Base-by-base conservation (phyloP, 2,329 filamentous ascomycete species). In the Verruconis gallopava region DNA sequence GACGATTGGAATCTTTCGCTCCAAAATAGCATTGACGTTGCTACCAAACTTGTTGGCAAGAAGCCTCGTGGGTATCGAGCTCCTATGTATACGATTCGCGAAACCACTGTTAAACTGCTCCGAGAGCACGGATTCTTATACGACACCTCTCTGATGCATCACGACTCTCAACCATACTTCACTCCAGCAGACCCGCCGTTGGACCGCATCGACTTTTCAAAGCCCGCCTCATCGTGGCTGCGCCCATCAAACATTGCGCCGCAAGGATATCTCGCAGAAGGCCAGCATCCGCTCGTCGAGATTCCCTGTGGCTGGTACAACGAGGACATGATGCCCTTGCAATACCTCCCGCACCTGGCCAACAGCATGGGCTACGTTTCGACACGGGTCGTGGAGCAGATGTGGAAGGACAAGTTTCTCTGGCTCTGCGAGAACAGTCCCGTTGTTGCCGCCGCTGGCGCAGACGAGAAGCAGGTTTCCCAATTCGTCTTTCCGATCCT, bases 351-450 rank as follows among this genome's bases (percentile, higher is more conserved):
- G 5, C 59, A 68, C 40, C 58, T 57, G 11, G 50, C 62, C 1
- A 77, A 76, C 46, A 70, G 66, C 2, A 67, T 70, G 34, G 74
- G 75, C 1, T 78, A 75, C 50, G 72, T 77, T 1, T 69, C 72
- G 41, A 66, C 69, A 3, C 61, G 67, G 9, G 63, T 71, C 2
- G 65, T 78, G 20, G 73, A 78, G 59, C 63, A 69, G 45, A 71
- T 77, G 61, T 78, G 75, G 75, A 68, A 64, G 49, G 73, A 76
- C 49, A 65, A 71, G 12, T 75, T 77, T 49, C 61, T 69, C 46
- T 78, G 66, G 63, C 58, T 76, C n/a, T n/a, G n/a, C n/a, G n/a
- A n/a, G n/a, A n/a, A n/a, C n/a, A n/a, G n/a, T n/a, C 45, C 50
- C 32, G 46, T 46, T 3, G 63, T 65, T 49, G 49, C 63, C 44